phyloP scores from a whole-genome alignment of 2,329 filamentous ascomycete genomes.

The Aquanectria penicillioides region DNA sequence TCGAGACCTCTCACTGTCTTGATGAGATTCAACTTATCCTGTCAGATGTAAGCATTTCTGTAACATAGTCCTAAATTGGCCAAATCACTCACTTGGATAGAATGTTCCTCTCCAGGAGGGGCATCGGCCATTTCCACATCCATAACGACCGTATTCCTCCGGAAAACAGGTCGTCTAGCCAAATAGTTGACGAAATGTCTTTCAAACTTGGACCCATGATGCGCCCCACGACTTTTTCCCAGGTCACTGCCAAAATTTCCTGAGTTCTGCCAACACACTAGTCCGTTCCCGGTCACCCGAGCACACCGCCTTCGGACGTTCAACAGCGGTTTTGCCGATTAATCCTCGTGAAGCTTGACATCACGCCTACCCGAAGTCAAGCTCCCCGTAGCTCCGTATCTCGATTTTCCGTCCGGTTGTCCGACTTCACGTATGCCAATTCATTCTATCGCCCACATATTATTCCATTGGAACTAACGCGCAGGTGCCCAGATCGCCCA shows the following conservation, averaged over 20 bases:
- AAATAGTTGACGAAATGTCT: slow-evolving; percentile 22
- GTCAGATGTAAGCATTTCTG: slow-evolving; percentile 34
- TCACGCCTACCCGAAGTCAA: slow-evolving; percentile 44
- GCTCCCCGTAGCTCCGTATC: slow-evolving; percentile 44
- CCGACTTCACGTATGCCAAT: slow-evolving; percentile 39
- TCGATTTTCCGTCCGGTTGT: slow-evolving; percentile 34
- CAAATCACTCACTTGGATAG: slow-evolving; percentile 29
- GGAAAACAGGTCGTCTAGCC: slow-evolving; percentile 15
- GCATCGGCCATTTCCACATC: slow-evolving; percentile 36
- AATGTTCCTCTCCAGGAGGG: background rate
- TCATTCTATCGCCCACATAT: background rate
- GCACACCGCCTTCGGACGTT: slow-evolving; percentile 57
- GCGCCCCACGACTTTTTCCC: slow-evolving; percentile 39
- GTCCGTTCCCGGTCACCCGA: slow-evolving; percentile 31
- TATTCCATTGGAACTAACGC: slow-evolving; percentile 33
- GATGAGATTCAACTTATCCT: slow-evolving; percentile 55
- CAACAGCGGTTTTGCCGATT: slow-evolving; percentile 48
- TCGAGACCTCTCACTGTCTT: slow-evolving; percentile 66
- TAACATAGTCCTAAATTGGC: background rate
- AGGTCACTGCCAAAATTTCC: slow-evolving; percentile 51
- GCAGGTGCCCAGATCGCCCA: slow-evolving; percentile 35
- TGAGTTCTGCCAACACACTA: slow-evolving; percentile 56
- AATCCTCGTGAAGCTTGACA: slow-evolving; percentile 51
- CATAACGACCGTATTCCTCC: slow-evolving; percentile 22
- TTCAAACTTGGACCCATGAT: slow-evolving; percentile 27